phyloP scores from a whole-genome alignment of 1,139 yeast genomes.

The Casaregolazyma suthepensis region DNA sequence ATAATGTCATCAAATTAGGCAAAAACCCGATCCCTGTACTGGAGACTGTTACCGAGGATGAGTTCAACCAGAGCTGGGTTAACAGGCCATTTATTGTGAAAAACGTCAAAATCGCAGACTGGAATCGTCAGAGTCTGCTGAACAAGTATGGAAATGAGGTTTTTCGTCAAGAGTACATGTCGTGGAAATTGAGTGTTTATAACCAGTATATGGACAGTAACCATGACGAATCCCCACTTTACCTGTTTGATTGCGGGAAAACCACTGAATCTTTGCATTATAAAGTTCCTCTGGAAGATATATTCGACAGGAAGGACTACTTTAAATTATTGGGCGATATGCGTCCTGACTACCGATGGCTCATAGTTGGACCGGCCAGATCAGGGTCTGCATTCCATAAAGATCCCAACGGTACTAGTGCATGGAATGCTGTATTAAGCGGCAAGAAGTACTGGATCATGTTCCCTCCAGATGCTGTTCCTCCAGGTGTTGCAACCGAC shows the following conservation, averaged over 20 bases:
- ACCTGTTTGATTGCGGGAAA: constrained; percentile 68
- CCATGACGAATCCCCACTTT: constrained; percentile 75
- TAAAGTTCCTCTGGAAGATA: constrained; percentile 46
- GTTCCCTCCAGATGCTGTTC: constrained; percentile 69
- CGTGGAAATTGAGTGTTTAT: constrained; percentile 66
- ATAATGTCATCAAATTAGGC: constrained; percentile 14
- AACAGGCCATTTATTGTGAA: constrained; percentile 60
- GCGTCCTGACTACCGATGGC: constrained; percentile 88
- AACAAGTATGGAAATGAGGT: constrained; percentile 50
- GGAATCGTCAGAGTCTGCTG: constrained; percentile 51
- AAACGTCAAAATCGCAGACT: constrained; percentile 39
- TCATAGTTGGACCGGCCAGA: constrained; percentile 72
- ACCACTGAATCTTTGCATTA: constrained; percentile 38
- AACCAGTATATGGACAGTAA: constrained; percentile 55
- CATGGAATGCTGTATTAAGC: constrained; percentile 76
- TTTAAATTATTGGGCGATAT: constrained; percentile 30
- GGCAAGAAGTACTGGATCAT: constrained; percentile 81
- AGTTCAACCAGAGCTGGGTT: constrained; percentile 45
- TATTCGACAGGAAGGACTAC: constrained; percentile 31
- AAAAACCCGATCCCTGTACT: constrained; percentile 2
- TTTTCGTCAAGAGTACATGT: constrained; percentile 80
- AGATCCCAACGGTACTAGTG: constrained; percentile 85
- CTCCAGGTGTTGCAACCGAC: constrained; percentile 83
- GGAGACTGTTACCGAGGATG: constrained; percentile 26
- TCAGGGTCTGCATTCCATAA: constrained; percentile 90